Base-by-base conservation (phyloP, 495 filamentous ascomycete genomes). In the Lasiosphaeria hispida region DNA sequence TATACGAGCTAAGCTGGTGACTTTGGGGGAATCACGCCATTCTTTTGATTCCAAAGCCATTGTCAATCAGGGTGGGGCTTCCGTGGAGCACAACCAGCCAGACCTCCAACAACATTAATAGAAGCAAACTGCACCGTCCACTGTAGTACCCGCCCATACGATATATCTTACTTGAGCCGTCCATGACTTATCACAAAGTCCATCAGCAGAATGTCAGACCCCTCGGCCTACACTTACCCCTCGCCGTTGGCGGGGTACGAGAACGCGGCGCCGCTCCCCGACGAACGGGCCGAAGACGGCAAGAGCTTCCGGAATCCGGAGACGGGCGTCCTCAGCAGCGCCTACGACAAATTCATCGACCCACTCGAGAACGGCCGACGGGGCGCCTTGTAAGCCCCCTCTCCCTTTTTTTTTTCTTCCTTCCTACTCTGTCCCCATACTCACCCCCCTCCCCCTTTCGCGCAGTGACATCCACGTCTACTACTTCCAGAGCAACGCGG, bases 381-480 rank as follows among this genome's bases (percentile, higher is more conserved):
- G 8, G 86, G 87, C 33, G 84, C 74, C 14, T 85, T 85, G 80
- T 83, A 57, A 73, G 77, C 71, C 17, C 39, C 8, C 45, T 15
- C 30, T 30, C 30, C 23, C 13, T 53, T 33, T 11, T n/a, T n/a
- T n/a, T n/a, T n/a, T n/a, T n/a, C n/a, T n/a, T 14, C 10, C 18
- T 30, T 15, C 35, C 23, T 30, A 30, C 37, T 15, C 43, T 19
- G 42, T 3, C 41, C 10, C 19, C 10, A 13, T 13, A 39, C 15
- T 41, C 35, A 42, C 19, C 10, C 17, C 14, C 11, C 4, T 10
- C 10, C 10, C 15, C 0, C n/a, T n/a, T 2, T 30, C 23, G 23
- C 23, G 5, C 15, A 82, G 80, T 62, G 91, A 96, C 68, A 71
- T 92, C 6, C 91, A 96, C 72, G 86, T 96, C 63, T 95, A 94